Evolutionary conservation across 1,139 yeast genomes (phyloP), one percentile per base, ranked within the genome.

Genomic region (Nakaseomyces kungkrabaensis): DNA sequence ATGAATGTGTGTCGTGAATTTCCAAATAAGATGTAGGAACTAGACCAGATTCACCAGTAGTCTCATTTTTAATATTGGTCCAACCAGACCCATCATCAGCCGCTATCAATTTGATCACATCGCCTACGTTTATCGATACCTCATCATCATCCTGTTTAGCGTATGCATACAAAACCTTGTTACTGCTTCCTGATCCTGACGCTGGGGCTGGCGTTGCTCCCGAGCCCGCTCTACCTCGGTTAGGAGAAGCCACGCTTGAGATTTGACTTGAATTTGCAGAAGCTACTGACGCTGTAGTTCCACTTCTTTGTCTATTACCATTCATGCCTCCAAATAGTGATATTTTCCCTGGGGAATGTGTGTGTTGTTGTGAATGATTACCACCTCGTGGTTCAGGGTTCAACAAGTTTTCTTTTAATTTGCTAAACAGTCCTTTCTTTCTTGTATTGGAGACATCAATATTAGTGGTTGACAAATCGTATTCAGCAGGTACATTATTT

Each of bases 11-110:
- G 7, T 55, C 56, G 24, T 55, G 48, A 3, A 84, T 66, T 56
- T 82, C 82, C n/a, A 90, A 68, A 61, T 94, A 94, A 0, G 85
- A 69, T 0, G 95, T 81, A 1, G 99, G 99, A 3, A 90, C 97
- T 32, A 92, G 72, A 0, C 99, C 99, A 47, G 70, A 70, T 9
- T 66, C 54, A 56, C 84, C 73, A 48, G 71, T 57, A 46, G 66
- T 48, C 50, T 54, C 46, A 46, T 71, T 67, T 50, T 68, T 55
- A 59, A 83, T 78, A 57, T 69, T 67, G 0, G 96, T 83, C 99
- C 99, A 94, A 0, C 99, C 99, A 6, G 92, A 82, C 0, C 97
- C 97, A 57, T 86, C 92, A 65, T 92, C 97, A 3, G 71, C 71
- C 47, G 78, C 81, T 0, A 84, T 53, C 3, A 92, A 74, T 4